Base-by-base conservation (phyloP, 345 rosid genomes). In the Aquilaria yunnanensis region DNA sequence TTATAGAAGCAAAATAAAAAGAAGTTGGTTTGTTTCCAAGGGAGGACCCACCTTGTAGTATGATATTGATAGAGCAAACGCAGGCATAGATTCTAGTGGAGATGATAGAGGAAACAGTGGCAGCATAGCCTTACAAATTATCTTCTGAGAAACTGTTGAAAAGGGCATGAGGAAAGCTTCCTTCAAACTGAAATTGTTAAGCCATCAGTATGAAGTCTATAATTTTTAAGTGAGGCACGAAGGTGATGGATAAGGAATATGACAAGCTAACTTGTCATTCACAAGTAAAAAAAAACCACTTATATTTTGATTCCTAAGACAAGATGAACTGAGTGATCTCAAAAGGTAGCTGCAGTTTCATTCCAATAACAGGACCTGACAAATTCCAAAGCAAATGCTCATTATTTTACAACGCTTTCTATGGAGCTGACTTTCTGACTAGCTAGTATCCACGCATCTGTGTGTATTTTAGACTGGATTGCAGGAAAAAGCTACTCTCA, bases 161-260 rank as follows among this genome's bases (percentile, higher is more conserved):
- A 87, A 92, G 60, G 96, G 97, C 90, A 81, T 84, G 65, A 71
- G 78, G 68, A 88, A 85, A 70, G 96, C 96, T 76, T 79, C 81
- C 86, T 85, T 87, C 78, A 87, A 85, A 73, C 92, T 92, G 78
- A 67, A 66, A 76, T 63, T 67, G 57, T 30, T 45, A 12, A 70
- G 57, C 56, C 61, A 61, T 47, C 14, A 50, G 41, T 57, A 47
- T 48, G 50, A 62, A 29, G 11, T 57, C 55, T n/a, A 57, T 56
- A 51, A 32, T 30, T 23, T 54, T 50, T 23, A 60, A 70, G 4
- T 49, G n/a, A 29, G 54, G 67, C 10, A 31, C 10, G 48, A 57
- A 57, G 29, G 62, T 47, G 34, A 56, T 32, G 50, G 9, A 31
- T 4, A 65, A 55, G 60, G 10, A 45, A 46, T 13, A 12, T 47